These are phyloP conservation scores for Collybia nuda DNA, from an alignment of 768 basidiomycete genomes.

Conservation along the genomic window DNA sequence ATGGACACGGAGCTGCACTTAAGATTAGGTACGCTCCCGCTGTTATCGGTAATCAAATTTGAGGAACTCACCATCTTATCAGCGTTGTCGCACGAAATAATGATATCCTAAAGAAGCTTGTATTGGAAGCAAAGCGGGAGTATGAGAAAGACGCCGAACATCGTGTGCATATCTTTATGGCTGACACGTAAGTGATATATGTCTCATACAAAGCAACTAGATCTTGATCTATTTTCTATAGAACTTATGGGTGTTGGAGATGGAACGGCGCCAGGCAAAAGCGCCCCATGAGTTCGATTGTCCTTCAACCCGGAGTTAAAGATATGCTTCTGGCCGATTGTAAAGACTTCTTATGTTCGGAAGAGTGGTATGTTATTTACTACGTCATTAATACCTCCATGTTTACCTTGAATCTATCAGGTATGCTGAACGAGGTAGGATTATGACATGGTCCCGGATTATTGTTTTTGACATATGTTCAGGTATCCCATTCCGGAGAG, in stretches of 20 bases:
- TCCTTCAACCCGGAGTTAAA: slow-evolving; percentile 85
- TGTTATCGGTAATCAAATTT: slow-evolving; percentile 12
- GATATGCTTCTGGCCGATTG: slow-evolving; percentile 90
- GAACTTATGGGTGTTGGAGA: slow-evolving; percentile 77
- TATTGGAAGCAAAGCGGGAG: slow-evolving; percentile 83
- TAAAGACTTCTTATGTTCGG: slow-evolving; percentile 80
- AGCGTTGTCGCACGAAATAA: slow-evolving; percentile 89
- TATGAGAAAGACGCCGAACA: slow-evolving; percentile 92
- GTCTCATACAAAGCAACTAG: neutral
- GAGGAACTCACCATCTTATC: slow-evolving; percentile 9
- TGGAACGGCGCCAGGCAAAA: slow-evolving; percentile 90
- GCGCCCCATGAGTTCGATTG: slow-evolving; percentile 90
- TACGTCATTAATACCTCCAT: slow-evolving; percentile 11
- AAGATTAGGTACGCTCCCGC: slow-evolving; percentile 67
- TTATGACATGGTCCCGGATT: slow-evolving; percentile 11
- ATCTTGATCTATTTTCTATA: slow-evolving; percentile 19
- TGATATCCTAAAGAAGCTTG: slow-evolving; percentile 83
- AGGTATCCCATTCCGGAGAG: slow-evolving; percentile 89
- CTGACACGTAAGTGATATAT: slow-evolving; percentile 69
- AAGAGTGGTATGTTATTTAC: slow-evolving; percentile 69
- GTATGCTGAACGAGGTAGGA: slow-evolving; percentile 82
- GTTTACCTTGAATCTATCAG: slow-evolving; percentile 34
- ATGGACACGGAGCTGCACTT: slow-evolving; percentile 69
- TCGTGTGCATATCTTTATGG: slow-evolving; percentile 86
- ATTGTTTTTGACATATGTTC: slow-evolving; percentile 9